A percentile compares a stretch with the other conserved stretches of the same genome.
Conservation (phyloP, 148 eudicot genomes). For the Nepenthes gracilis region DNA sequence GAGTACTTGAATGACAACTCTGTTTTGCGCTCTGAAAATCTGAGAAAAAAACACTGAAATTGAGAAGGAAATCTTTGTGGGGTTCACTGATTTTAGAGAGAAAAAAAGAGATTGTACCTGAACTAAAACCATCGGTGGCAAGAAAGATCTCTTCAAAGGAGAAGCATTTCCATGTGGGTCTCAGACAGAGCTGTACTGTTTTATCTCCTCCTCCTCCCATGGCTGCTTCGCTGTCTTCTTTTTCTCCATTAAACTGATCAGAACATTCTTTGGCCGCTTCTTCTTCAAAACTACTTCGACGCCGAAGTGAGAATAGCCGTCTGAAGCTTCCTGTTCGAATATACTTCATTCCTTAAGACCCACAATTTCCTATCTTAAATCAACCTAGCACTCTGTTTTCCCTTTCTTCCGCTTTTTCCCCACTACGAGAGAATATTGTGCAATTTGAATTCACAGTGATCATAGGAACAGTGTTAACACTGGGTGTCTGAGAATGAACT, state of each 20-base stretch:
- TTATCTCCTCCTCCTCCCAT: no score
- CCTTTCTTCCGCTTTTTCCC: no score
- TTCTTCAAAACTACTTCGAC: background rate
- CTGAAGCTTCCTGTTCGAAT: background rate
- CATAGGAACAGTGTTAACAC: no score
- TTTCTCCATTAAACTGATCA: background rate
- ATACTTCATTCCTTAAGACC: background rate
- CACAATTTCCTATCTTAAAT: no score
- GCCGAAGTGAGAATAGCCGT: background rate
- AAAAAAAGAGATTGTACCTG: slow-evolving; percentile 31
- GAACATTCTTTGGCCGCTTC: background rate
- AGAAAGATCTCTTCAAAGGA: slow-evolving; percentile 64
- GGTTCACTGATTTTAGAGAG: no score
- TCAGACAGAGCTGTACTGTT: slow-evolving; percentile 6
- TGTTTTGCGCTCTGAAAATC: no score
- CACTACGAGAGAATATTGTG: no score
- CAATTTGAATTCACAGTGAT: no score
- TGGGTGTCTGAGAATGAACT: no score
- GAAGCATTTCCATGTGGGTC: slow-evolving; percentile 82
- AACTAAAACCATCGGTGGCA: slow-evolving; percentile 70
- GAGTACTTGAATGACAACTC: background rate
- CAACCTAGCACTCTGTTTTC: no score
- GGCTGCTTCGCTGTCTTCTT: background rate
- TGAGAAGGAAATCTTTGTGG: no score
- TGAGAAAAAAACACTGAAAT: no score